These are phyloP conservation scores for Aspergillus eucalypticola DNA, from an alignment of 2,329 filamentous ascomycete genomes.

Conservation along the genomic window DNA sequence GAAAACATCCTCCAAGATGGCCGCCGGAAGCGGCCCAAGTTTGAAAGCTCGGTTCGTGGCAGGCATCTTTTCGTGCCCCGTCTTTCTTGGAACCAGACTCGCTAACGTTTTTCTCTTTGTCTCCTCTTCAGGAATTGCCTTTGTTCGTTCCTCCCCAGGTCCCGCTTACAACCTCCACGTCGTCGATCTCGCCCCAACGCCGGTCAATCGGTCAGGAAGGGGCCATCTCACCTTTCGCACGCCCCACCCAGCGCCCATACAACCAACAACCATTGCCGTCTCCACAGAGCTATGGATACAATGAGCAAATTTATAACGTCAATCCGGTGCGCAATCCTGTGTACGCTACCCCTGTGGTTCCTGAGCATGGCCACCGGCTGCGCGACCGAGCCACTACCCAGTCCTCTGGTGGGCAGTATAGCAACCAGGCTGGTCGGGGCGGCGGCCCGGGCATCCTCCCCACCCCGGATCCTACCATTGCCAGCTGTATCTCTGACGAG, in stretches of 20 bases:
- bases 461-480: slow-evolving; percentile 95
- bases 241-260: slow-evolving; percentile 76
- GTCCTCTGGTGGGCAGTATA: slow-evolving; percentile 40
- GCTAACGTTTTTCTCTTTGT: slow-evolving; percentile 16
- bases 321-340: slow-evolving; percentile 41
- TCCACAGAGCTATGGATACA: slow-evolving; percentile 72
- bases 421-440: slow-evolving; percentile 40
- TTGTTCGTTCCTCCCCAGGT: slow-evolving; percentile 93
- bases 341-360: slow-evolving; percentile 62
- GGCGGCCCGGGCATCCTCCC: slow-evolving; percentile 67
- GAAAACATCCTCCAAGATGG: slow-evolving; percentile 98
- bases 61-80: slow-evolving; percentile 23
- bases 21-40: slow-evolving; percentile 89
- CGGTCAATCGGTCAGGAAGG: slow-evolving; percentile 72
- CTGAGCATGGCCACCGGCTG: slow-evolving; percentile 63
- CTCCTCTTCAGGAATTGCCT: slow-evolving; percentile 73
- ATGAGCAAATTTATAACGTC: slow-evolving; percentile 42
- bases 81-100: not conserved
- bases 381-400: slow-evolving; percentile 64
- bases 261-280: slow-evolving; percentile 76
- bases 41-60: slow-evolving; percentile 89
- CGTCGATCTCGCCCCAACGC: slow-evolving; percentile 90
- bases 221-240: slow-evolving; percentile 69
- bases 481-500: slow-evolving; percentile 95
- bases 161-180: slow-evolving; percentile 90